These are phyloP conservation scores for Metschnikowia borealis DNA, from an alignment of 805 yeast genomes.

Conservation along the genomic window DNA sequence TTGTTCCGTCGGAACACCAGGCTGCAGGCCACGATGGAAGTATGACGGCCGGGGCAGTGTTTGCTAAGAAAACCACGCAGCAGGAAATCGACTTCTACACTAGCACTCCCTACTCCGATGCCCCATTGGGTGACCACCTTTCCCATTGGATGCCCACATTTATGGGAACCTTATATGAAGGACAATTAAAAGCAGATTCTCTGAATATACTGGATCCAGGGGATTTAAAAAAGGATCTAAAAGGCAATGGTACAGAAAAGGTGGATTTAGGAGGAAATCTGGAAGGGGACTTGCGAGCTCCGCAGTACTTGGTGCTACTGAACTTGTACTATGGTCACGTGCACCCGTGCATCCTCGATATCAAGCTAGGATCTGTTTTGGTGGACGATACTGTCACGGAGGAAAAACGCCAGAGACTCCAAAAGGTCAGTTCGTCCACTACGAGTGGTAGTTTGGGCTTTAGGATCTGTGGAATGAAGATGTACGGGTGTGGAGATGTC, in stretches of 20 bases:
- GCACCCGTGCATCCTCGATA: conserved; percentile 73
- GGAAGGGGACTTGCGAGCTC: background rate
- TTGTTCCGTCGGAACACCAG: conserved; percentile 41
- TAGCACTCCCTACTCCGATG: conserved; percentile 20
- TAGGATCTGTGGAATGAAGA: conserved; percentile 86
- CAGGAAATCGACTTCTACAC: conserved; percentile 78
- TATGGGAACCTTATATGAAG: conserved; percentile 55
- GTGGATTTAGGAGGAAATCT: too few species aligned
- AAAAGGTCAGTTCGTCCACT: conserved; percentile 60
- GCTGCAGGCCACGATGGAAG: conserved; percentile 95
- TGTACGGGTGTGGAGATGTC: conserved; percentile 22
- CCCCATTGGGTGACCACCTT: conserved; percentile 31
- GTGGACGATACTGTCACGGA: conserved; percentile 49
- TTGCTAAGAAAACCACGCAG: conserved; percentile 61
- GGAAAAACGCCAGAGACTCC: conserved; percentile 62
- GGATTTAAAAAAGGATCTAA: background rate
- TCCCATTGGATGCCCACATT: conserved; percentile 60
- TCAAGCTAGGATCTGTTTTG: conserved; percentile 71
- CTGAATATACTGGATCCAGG: too few species aligned
- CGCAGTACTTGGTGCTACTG: conserved; percentile 58
- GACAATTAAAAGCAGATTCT: conserved; percentile 15
- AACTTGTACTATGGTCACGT: conserved; percentile 61
- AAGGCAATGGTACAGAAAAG: background rate
- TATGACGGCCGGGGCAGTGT: conserved; percentile 61
- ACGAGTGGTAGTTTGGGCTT: conserved; percentile 77